Base-by-base conservation (phyloP, 805 yeast genomes). In the Kluyveromyces siamensis region DNA sequence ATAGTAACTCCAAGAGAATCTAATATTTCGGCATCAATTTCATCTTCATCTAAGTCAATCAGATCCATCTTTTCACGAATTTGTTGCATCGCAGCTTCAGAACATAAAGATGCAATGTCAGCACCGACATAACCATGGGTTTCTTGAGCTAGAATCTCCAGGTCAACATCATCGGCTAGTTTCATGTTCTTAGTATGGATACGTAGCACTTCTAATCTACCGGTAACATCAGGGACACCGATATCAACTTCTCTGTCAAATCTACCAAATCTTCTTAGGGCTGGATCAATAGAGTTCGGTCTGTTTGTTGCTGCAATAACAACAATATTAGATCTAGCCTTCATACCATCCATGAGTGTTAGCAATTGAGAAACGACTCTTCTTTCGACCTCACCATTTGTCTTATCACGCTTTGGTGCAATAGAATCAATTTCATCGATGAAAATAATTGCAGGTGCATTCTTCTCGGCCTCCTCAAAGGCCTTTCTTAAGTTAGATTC, bases 41-140 rank as follows among this genome's bases (percentile, higher is more conserved):
- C 93, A 54, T 90, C 97, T 70, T 89, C 96, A 53, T 90, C 97
- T 58, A 90, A 76, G 64, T 91, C 98, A 59, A 95, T 93, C 56
- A 93, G 76, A 64, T 93, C 99, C 97, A 93, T 90, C 81, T 93
- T 93, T 73, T 93, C 99, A 73, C 99, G 87, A 65, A 93, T 93
- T 76, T 95, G 99, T 77, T 93, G 99, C 99, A 93, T 93, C 51
- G 99, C 99, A 55, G 99, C 99, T 74, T 95, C 99, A n/a, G 97
- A 89, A 77, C 99, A 93, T 64, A 93, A 76, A 8, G 98, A 90
- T 1, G 99, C 99, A 62, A 93, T 76, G 80, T 93, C 99, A 45
- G 97, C 96, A 75, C 99, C 99, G 51, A 93, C 99, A 65, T 90
- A 93, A 75, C 99, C 99, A 67, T 95, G 99, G 37, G 99, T 93